Percentiles rank a stretch among this genome's conserved stretches.
Conservation (phyloP, 1,139 yeast species). For the Debaryomyces sp. region DNA sequence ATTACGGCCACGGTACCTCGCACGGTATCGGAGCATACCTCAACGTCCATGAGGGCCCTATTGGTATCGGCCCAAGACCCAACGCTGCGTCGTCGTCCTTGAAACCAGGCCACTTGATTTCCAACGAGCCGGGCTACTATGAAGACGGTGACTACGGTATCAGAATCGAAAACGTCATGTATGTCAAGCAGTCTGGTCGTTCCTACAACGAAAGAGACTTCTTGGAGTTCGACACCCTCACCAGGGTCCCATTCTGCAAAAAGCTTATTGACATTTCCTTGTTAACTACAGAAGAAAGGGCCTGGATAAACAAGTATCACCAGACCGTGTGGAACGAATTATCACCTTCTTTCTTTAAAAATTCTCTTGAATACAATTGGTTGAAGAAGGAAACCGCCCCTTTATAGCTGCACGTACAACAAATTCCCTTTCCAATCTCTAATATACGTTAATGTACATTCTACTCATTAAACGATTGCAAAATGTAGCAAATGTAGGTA, state of each 20-base stretch:
- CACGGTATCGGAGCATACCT: conserved; percentile 95
- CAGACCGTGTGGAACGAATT: conserved; percentile 59
- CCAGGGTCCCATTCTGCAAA: conserved; percentile 76
- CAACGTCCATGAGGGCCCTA: conserved; percentile 96
- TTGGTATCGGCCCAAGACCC: conserved; percentile 80
- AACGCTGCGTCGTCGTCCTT: conserved; percentile 49
- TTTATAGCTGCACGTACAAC: conserved; percentile 16
- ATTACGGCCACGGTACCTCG: conserved; percentile 95
- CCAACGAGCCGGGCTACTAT: conserved; percentile 96
- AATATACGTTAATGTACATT: background rate
- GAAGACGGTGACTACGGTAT: conserved; percentile 93
- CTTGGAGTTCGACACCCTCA: conserved; percentile 80
- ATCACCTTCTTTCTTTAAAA: conserved; percentile 48
- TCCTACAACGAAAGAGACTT: conserved; percentile 55
- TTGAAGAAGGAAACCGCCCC: conserved; percentile 69
- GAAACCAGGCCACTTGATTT: conserved; percentile 74
- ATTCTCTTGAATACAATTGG: conserved; percentile 67
- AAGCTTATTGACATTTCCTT: conserved; percentile 25
- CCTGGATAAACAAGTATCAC: conserved; percentile 75
- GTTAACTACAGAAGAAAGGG: conserved; percentile 62
- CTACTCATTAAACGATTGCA: background rate
- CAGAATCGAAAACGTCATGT: conserved; percentile 85
- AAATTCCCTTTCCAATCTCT: background rate
- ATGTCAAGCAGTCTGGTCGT: conserved; percentile 54
- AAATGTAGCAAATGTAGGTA: background rate